phyloP scores from a whole-genome alignment of 345 rosid species.

The Citropsis articulata region DNA sequence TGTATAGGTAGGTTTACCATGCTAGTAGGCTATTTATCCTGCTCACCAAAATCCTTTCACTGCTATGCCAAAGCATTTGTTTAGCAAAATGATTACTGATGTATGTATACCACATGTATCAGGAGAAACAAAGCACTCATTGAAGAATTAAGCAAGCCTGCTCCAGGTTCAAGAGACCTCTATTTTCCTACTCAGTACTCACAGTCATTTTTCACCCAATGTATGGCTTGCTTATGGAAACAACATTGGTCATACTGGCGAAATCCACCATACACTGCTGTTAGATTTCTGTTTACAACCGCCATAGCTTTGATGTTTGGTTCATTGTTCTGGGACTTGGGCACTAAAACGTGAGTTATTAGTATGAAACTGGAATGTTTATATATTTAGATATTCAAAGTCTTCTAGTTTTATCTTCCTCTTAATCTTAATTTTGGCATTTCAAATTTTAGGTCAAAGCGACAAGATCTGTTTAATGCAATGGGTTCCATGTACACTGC shows the following conservation, averaged over 20 bases:
- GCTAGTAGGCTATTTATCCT: neutral
- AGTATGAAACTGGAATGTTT: neutral
- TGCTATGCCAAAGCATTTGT: neutral
- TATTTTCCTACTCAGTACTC: slow-evolving; percentile 33
- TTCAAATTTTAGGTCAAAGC: slow-evolving; percentile 4
- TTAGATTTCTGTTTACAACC: slow-evolving; percentile 37
- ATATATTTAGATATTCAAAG: neutral
- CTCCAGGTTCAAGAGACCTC: slow-evolving; percentile 34
- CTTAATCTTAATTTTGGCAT: neutral
- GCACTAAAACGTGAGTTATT: slow-evolving; percentile 31
- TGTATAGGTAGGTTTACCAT: slow-evolving; percentile 28
- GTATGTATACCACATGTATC: neutral
- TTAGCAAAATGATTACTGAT: neutral
- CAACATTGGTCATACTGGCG: slow-evolving; percentile 49
- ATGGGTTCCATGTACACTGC: slow-evolving; percentile 52
- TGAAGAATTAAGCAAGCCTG: slow-evolving; percentile 33
- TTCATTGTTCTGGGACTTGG: slow-evolving; percentile 42
- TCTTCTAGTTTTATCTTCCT: neutral
- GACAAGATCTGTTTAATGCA: slow-evolving; percentile 50
- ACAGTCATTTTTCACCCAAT: slow-evolving; percentile 29
- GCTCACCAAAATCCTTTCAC: neutral
- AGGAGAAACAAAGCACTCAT: slow-evolving; percentile 42
- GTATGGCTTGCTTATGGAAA: slow-evolving; percentile 47
- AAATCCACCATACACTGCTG: slow-evolving; percentile 44
- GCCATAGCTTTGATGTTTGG: slow-evolving; percentile 36